Base-by-base conservation (phyloP, 2,329 filamentous ascomycete species). In the Arthroderma sp. region DNA sequence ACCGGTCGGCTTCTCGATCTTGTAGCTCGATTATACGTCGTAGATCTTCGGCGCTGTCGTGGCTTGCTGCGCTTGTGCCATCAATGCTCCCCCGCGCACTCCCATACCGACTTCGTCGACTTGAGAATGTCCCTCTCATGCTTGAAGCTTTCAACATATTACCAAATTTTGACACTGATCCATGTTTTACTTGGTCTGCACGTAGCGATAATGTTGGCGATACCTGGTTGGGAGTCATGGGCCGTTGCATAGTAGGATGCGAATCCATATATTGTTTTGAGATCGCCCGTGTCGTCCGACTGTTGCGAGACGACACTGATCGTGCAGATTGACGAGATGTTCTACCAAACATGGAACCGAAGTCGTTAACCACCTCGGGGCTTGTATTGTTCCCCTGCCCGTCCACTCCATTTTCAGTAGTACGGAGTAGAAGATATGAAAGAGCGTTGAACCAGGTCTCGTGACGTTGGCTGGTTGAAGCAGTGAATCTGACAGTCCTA, bases 391-490 rank as follows among this genome's bases (percentile, higher is more conserved):
- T 58, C 30, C 10, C 59, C 34, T 66, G 62, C 38, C 75, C 74
- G 33, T 82, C 80, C 15, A 74, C 63, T 40, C 70, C 68, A 10
- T 73, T 63, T 28, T 65, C 69, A 30, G 78, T 73, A 28, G 81
- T 87, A 38, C 88, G 80, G 29, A 94, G 73, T 32, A 96, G 74
- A 9, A 98, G 75, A 61, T 98, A 98, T 1, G 86, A 94, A 44
- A 98, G 72, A 0, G 91, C 88, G 58, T 96, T 96, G 73, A 91
- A 94, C 91, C 91, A 98, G 1, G 88, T 96, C 68, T 98, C 91
- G 58, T 98, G 91, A 49, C 91, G 77, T 61, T 95, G 87, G 33
- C 86, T 84, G 3, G 91, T 98, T 2, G 86, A 81, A 50, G 89
- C 93, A 1, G 91, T 98, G 53, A 98, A 94, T 64, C 94, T 89